These are phyloP conservation scores for Cutaneotrichosporon sp. DNA, from an alignment of 1,284 basidiomycete species.

Conservation along the genomic window DNA sequence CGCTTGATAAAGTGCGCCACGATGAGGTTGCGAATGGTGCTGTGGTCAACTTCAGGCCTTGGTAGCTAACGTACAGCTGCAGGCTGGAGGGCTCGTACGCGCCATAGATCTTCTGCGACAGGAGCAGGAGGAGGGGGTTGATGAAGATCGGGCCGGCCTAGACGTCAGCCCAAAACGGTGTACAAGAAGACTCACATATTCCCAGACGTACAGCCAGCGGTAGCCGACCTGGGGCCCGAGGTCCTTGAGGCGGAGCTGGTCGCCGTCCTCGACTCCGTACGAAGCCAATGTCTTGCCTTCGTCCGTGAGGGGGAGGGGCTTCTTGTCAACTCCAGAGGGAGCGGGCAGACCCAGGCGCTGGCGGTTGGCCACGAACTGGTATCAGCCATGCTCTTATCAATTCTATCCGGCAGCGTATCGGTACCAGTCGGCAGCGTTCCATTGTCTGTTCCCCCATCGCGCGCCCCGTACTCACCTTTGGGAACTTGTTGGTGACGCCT, in stretches of 20 bases:
- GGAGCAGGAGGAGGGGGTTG: slow-evolving; percentile 79
- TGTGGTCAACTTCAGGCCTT: slow-evolving; percentile 39
- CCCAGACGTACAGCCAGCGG: slow-evolving; percentile 76
- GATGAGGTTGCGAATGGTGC: slow-evolving; percentile 71
- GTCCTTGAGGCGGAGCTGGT: slow-evolving; percentile 70
- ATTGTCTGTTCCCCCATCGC: not conserved
- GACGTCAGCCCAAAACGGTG: slow-evolving; percentile 14
- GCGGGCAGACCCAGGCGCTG: slow-evolving; percentile 61
- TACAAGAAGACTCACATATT: slow-evolving; percentile 65
- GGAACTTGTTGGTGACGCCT: slow-evolving; percentile 47
- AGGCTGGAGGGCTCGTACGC: slow-evolving; percentile 33
- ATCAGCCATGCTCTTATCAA: too few relatives aligned
- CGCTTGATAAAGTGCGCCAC: slow-evolving; percentile 88
- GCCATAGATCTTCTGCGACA: slow-evolving; percentile 47
- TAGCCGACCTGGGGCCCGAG: slow-evolving; percentile 81
- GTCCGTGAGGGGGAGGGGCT: slow-evolving; percentile 55
- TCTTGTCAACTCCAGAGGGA: slow-evolving; percentile 21
- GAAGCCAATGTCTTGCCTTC: slow-evolving; percentile 61
- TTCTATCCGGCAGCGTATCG: too few relatives aligned
- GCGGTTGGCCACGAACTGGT: slow-evolving; percentile 62
- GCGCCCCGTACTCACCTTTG: slow-evolving; percentile 50
- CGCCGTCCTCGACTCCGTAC: slow-evolving; percentile 57
- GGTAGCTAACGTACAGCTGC: slow-evolving; percentile 32
- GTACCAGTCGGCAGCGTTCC: too few relatives aligned
- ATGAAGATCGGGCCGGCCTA: slow-evolving; percentile 88